phyloP scores from a whole-genome alignment of 2,329 filamentous ascomycete genomes.

The Exophiala sideris region DNA sequence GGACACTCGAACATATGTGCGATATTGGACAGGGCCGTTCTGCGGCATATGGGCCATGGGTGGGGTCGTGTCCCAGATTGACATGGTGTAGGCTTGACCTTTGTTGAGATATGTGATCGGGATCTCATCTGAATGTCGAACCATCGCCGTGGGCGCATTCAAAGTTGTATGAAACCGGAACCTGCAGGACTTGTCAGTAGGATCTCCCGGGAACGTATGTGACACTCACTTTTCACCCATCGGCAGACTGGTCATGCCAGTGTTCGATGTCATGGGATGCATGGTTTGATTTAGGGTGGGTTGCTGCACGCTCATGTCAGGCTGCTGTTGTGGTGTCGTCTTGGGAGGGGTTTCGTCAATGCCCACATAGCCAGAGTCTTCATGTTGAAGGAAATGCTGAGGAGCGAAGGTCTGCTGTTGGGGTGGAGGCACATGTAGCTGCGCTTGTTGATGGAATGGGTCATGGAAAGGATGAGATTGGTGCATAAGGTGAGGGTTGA shows the following conservation, averaged over 20 bases:
- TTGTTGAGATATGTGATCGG: conserved; percentile 98
- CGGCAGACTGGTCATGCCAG: conserved; percentile 30
- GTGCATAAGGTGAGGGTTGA: conserved; percentile 53
- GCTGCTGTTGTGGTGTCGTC: conserved; percentile 22
- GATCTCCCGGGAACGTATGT: neutral
- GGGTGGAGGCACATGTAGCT: conserved; percentile 41
- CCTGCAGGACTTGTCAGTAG: conserved; percentile 39
- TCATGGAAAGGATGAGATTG: conserved; percentile 24
- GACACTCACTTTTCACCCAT: conserved; percentile 53
- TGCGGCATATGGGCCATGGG: conserved; percentile 57
- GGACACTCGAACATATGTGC: conserved; percentile 90
- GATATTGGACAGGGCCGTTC: conserved; percentile 61
- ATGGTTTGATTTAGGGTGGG: conserved; percentile 32
- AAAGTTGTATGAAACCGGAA: conserved; percentile 89
- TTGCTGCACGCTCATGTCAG: conserved; percentile 18
- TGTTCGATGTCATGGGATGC: conserved; percentile 30
- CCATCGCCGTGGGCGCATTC: conserved; percentile 95
- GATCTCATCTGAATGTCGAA: conserved; percentile 83
- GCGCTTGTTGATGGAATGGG: conserved; percentile 22
- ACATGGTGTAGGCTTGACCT: conserved; percentile 87
- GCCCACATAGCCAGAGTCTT: conserved; percentile 74
- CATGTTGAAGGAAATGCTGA: conserved; percentile 66
- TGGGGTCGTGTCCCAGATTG: conserved; percentile 73
- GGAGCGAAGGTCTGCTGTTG: conserved; percentile 41
- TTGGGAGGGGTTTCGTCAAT: conserved; percentile 67